phyloP scores from a whole-genome alignment of 305 asterid species.

The Salvia sclarea region DNA sequence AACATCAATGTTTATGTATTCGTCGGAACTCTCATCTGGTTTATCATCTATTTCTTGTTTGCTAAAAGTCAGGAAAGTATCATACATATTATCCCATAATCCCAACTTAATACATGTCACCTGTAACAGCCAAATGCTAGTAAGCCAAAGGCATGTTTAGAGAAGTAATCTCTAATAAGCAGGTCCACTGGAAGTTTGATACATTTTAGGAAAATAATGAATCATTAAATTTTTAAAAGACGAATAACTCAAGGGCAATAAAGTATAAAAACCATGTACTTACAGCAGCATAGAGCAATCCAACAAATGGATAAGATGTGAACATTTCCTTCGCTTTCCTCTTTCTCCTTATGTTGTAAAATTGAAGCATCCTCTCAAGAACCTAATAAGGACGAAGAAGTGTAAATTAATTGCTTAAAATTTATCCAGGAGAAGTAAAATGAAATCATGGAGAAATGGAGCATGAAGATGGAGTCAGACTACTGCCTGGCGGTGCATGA shows the following conservation, averaged over 20 bases:
- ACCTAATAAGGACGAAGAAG: constrained; percentile 51
- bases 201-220: constrained; percentile 3
- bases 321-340: constrained; percentile 54
- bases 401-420: constrained; percentile 25
- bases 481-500: constrained; percentile 12
- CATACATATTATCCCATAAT: constrained; percentile 74
- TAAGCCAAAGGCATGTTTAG: constrained; percentile 30
- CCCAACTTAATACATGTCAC: constrained; percentile 71
- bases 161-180: constrained; percentile 22
- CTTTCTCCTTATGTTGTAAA: constrained; percentile 46
- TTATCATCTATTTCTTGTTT: constrained; percentile 41
- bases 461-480: not conserved
- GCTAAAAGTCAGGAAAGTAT: constrained; percentile 48
- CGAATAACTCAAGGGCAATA: constrained; percentile 10
- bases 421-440: constrained; percentile 1
- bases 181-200: not conserved
- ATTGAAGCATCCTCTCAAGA: constrained; percentile 71
- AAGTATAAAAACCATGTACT: constrained; percentile 33
- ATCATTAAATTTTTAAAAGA: constrained; percentile 7
- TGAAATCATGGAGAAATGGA: not conserved
- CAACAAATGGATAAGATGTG: constrained; percentile 63
- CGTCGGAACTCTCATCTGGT: constrained; percentile 45
- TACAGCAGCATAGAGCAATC: constrained; percentile 90
- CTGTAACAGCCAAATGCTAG: constrained; percentile 49
- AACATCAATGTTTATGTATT: constrained; percentile 55